Percentiles rank a stretch among this genome's conserved stretches.
These are phyloP conservation scores for Mycena indigotica DNA, from an alignment of 768 basidiomycete genomes.

Conservation along the genomic window DNA sequence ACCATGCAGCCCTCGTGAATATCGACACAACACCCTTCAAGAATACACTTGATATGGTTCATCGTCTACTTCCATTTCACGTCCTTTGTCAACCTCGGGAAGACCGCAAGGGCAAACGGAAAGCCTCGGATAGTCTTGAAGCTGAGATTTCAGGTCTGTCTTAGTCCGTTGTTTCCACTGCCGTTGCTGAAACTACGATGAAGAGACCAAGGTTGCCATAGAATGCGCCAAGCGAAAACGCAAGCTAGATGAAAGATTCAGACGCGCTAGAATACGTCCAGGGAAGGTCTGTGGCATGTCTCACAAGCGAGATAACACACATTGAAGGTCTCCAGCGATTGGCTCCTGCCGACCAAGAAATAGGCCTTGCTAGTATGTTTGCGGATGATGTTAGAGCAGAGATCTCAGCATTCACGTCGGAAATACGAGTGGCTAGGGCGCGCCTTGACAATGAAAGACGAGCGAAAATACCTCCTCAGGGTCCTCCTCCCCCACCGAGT, in stretches of 20 bases:
- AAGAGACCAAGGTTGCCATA: conserved; percentile 74
- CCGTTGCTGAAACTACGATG: conserved; percentile 7
- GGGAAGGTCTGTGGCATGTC: conserved; percentile 49
- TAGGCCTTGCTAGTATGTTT: conserved; percentile 62
- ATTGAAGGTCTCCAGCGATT: conserved; percentile 46
- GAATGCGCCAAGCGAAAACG: conserved; percentile 62
- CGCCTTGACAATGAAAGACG: conserved; percentile 72
- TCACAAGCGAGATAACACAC: no score
- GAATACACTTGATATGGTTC: conserved; percentile 62
- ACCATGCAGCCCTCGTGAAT: conserved; percentile 61
- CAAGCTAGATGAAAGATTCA: conserved; percentile 60
- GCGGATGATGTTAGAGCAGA: conserved; percentile 70
- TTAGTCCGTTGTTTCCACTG: background rate
- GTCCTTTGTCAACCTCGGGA: conserved; percentile 74
- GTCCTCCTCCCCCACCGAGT: conserved; percentile 29
- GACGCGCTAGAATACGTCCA: conserved; percentile 50
- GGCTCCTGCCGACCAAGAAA: conserved; percentile 64
- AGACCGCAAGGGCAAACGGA: conserved; percentile 63
- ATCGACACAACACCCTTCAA: conserved; percentile 71
- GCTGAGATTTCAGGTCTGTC: conserved; percentile 55
- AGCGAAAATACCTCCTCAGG: conserved; percentile 32
- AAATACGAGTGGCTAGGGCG: conserved; percentile 61
- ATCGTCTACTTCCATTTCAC: conserved; percentile 79
- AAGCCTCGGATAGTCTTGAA: conserved; percentile 46
- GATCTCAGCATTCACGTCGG: conserved; percentile 54